A percentile compares a stretch with the other conserved stretches of the same genome.
phyloP scores from a whole-genome alignment of 176 grass and related monocot genomes.

The Phyllostachys edulis region DNA sequence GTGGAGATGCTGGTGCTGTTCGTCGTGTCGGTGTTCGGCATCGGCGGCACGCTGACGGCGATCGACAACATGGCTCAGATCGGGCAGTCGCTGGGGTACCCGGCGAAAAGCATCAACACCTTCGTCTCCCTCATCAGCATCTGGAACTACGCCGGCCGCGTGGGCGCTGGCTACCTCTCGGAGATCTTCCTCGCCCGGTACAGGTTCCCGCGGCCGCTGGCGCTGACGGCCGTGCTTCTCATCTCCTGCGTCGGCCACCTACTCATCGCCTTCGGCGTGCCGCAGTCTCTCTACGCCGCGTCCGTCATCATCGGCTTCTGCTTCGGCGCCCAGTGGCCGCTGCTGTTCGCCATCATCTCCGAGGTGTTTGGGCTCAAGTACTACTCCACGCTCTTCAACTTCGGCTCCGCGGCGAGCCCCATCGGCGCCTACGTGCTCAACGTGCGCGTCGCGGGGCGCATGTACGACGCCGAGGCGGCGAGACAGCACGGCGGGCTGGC shows the following conservation, averaged over 20 bases:
- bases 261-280: conserved; percentile 74
- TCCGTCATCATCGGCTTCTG: conserved; percentile 82
- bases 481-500: conserved; percentile 37
- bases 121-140: conserved; percentile 92
- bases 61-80: conserved; percentile 99
- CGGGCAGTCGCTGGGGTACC: conserved; percentile 74
- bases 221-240: conserved; percentile 57
- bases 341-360: conserved; percentile 90
- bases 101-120: conserved; percentile 68
- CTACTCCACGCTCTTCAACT: conserved; percentile 90
- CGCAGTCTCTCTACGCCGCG: conserved; percentile 61
- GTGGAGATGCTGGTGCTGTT: conserved; percentile 59
- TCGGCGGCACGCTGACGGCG: conserved; percentile 79
- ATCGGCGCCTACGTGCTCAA: conserved; percentile 62
- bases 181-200: conserved; percentile 69
- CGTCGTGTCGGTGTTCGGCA: conserved; percentile 62
- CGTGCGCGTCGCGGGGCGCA: conserved; percentile 46
- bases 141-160: conserved; percentile 94
- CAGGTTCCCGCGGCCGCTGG: conserved; percentile 66
- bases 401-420: conserved; percentile 74
- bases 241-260: conserved; percentile 81
- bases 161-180: conserved; percentile 61
- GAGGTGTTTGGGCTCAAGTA: conserved; percentile 96
- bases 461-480: conserved; percentile 49
- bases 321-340: conserved; percentile 92